A percentile compares a stretch with the other conserved stretches of the same genome.
phyloP scores from a whole-genome alignment of 768 basidiomycete species.

The Chlorophyllum brunneum region DNA sequence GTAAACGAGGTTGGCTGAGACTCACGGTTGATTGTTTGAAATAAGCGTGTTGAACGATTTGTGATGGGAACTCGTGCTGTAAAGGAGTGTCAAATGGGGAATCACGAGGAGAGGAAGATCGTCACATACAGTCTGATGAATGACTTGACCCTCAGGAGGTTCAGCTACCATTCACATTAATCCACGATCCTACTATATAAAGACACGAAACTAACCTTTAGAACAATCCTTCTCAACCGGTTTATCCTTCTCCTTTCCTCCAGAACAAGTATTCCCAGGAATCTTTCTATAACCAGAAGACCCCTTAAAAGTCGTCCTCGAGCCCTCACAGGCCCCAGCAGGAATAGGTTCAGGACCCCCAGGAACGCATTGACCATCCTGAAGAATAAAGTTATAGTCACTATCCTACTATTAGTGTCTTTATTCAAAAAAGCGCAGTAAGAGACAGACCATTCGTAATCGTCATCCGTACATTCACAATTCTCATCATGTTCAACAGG shows the following conservation, averaged over 20 bases:
- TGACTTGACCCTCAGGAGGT: slow-evolving; percentile 73
- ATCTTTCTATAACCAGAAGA: slow-evolving; percentile 92
- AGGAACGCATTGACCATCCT: slow-evolving; percentile 72
- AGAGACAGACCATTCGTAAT: slow-evolving; percentile 82
- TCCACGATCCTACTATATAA: not conserved
- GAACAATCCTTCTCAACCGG: slow-evolving; percentile 73
- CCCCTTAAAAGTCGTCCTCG: slow-evolving; percentile 68
- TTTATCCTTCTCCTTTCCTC: slow-evolving; percentile 70
- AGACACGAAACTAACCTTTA: slow-evolving; percentile 49
- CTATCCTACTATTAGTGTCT: slow-evolving; percentile 32
- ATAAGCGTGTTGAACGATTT: slow-evolving; percentile 76
- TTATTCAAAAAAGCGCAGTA: not conserved
- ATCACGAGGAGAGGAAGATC: not conserved
- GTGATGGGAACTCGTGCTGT: slow-evolving; percentile 63
- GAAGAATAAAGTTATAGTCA: slow-evolving; percentile 85
- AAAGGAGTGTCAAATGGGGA: slow-evolving; percentile 4
- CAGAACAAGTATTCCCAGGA: slow-evolving; percentile 85
- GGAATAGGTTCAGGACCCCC: slow-evolving; percentile 88
- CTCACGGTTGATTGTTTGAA: slow-evolving; percentile 75
- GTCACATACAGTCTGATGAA: slow-evolving; percentile 65
- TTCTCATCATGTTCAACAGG: slow-evolving; percentile 79
- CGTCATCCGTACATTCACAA: slow-evolving; percentile 81
- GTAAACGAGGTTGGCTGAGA: not conserved
- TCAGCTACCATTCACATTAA: slow-evolving; percentile 47
- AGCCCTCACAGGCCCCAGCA: slow-evolving; percentile 58